Conservation (phyloP, 129 eudicot genomes). For the Tagetes patula region DNA sequence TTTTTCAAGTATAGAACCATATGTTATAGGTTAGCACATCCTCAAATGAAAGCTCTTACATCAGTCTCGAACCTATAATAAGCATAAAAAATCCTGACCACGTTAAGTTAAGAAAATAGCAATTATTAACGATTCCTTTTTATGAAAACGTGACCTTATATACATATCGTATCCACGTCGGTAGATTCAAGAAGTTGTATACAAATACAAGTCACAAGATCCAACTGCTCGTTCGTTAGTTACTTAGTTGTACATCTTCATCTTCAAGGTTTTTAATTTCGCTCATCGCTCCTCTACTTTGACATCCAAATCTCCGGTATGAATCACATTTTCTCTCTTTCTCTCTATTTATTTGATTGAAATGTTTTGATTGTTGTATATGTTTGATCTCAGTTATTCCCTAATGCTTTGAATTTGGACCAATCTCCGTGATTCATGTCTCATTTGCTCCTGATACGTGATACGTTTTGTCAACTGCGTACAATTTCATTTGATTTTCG, state of each 20-base stretch:
- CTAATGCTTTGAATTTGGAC: not conserved
- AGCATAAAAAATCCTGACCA: too few relatives aligned
- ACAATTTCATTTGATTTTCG: not conserved
- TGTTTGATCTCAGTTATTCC: not conserved
- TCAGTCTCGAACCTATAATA: too few relatives aligned
- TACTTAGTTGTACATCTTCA: not conserved
- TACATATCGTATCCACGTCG: not conserved
- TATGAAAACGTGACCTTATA: not conserved
- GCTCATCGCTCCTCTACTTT: constrained; percentile 22
- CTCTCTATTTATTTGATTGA: not conserved
- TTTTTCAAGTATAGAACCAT: too few relatives aligned
- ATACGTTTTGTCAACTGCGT: not conserved
- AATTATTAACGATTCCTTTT: too few relatives aligned
- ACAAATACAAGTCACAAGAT: not conserved
- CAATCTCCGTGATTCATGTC: too few relatives aligned
- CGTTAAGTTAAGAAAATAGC: too few relatives aligned
- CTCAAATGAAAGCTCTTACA: too few relatives aligned
- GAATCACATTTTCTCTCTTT: not conserved
- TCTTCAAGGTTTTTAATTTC: not conserved
- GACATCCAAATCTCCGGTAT: constrained; percentile 32
- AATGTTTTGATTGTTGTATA: not conserved
- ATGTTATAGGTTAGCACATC: too few relatives aligned
- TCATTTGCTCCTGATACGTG: not conserved
- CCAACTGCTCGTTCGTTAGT: constrained; percentile 23
- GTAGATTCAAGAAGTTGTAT: constrained; percentile 26